Evolutionary conservation across 2,329 filamentous ascomycete species (phyloP).

Genomic region (Canariomyces notabilis): DNA sequence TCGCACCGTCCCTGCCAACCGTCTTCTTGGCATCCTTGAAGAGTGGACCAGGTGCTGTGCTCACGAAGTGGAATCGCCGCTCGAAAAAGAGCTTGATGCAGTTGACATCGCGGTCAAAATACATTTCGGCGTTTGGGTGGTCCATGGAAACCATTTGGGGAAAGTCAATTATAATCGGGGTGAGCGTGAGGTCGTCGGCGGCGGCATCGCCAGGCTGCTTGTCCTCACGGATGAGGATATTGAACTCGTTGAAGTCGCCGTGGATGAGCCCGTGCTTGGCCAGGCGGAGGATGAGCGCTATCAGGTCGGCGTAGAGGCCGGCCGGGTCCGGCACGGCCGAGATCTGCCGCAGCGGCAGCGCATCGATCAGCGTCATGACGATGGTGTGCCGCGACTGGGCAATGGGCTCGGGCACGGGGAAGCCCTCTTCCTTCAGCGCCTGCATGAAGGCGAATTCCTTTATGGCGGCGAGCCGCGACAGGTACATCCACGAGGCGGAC

Average conservation of each 20-base stretch:
- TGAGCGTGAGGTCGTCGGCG: slow-evolving; percentile 46
- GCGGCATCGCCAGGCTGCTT: slow-evolving; percentile 25
- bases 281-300: slow-evolving; percentile 76
- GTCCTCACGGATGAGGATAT: slow-evolving; percentile 85
- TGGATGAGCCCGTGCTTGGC: slow-evolving; percentile 88
- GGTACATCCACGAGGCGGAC: slow-evolving; percentile 92
- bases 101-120: slow-evolving; percentile 92
- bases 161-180: slow-evolving; percentile 91
- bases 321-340: slow-evolving; percentile 77
- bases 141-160: slow-evolving; percentile 97
- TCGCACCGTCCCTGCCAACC: slow-evolving; percentile 58
- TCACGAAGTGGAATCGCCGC: slow-evolving; percentile 80
- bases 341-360: slow-evolving; percentile 86
- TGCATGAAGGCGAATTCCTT: slow-evolving; percentile 96
- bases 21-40: slow-evolving; percentile 78
- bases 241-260: slow-evolving; percentile 99
- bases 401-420: slow-evolving; percentile 83
- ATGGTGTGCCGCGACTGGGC: slow-evolving; percentile 92
- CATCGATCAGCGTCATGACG: slow-evolving; percentile 90
- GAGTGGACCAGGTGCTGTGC: slow-evolving; percentile 75
- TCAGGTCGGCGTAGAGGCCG: slow-evolving; percentile 83
- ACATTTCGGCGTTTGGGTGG: slow-evolving; percentile 89
- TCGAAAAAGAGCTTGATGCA: slow-evolving; percentile 95
- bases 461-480: slow-evolving; percentile 84
- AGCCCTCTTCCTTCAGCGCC: slow-evolving; percentile 74